Evolutionary conservation across 78 protist species (phyloP).

Genomic region (Speleostelium caveatum): DNA sequence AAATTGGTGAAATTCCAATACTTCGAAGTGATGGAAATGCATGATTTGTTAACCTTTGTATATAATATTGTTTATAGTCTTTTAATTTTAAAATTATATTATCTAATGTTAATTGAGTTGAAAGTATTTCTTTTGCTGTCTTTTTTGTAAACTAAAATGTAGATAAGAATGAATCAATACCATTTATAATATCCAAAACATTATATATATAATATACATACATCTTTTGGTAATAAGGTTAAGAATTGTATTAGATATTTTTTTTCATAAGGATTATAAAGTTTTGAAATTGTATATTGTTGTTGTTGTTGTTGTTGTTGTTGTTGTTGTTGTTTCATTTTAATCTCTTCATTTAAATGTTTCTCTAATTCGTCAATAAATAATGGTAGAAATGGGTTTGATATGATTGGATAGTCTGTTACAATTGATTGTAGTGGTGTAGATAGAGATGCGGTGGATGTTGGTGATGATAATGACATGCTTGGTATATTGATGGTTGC

Average conservation of each 20-base stretch:
- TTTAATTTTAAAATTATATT: slow-evolving; percentile 14
- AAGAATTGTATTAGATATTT: slow-evolving; percentile 32
- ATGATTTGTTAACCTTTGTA: slow-evolving; percentile 48
- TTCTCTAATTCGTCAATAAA: slow-evolving; percentile 69
- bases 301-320: neutral
- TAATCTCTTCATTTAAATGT: slow-evolving; percentile 7
- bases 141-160: slow-evolving; percentile 56
- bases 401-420: slow-evolving; percentile 47
- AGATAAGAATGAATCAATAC: neutral
- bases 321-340: neutral
- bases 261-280: slow-evolving; percentile 15
- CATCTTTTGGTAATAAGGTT: slow-evolving; percentile 70
- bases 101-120: slow-evolving; percentile 1
- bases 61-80: slow-evolving; percentile 55
- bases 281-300: slow-evolving; percentile 6
- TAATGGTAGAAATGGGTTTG: slow-evolving; percentile 64
- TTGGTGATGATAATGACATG: too few relatives aligned
- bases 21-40: slow-evolving; percentile 57
- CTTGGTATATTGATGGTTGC: neutral
- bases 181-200: neutral
- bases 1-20: slow-evolving; percentile 55
- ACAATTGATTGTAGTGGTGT: neutral
- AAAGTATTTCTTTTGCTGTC: slow-evolving; percentile 44
- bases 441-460: neutral
- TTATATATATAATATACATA: slow-evolving; percentile 7